A percentile compares a stretch with the other conserved stretches of the same genome.
phyloP scores from a whole-genome alignment of 495 filamentous ascomycete genomes.

The Penicillium coffeae region DNA sequence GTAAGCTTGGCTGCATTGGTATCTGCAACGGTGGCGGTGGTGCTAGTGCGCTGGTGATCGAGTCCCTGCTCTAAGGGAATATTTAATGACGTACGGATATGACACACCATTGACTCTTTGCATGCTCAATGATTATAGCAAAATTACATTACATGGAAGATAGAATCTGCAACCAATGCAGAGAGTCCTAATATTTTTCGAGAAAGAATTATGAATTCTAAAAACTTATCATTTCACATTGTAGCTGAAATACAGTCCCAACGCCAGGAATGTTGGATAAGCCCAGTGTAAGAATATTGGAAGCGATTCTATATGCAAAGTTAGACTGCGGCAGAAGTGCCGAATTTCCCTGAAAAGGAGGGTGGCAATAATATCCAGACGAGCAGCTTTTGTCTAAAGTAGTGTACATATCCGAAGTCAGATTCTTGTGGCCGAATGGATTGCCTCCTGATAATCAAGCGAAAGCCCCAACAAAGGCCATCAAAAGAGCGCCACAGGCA shows the following conservation, averaged over 20 bases:
- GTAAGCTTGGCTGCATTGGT: conserved; percentile 87
- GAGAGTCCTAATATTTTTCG: background rate
- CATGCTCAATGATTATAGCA: background rate
- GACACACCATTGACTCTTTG: conserved; percentile 16
- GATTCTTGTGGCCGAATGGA: too few relatives aligned
- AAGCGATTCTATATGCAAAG: background rate
- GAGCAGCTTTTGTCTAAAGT: too few relatives aligned
- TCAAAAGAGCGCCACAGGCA: conserved; percentile 68
- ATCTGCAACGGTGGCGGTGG: conserved; percentile 99
- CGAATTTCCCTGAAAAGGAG: too few relatives aligned
- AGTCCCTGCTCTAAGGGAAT: conserved; percentile 44
- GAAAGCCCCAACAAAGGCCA: conserved; percentile 89
- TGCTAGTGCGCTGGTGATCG: conserved; percentile 85
- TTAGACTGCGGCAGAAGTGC: background rate
- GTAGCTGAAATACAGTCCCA: too few relatives aligned
- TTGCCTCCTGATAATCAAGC: conserved; percentile 43
- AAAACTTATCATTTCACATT: too few relatives aligned
- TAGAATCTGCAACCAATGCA: conserved; percentile 1
- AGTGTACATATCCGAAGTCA: background rate
- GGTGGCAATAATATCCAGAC: too few relatives aligned
- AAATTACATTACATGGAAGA: conserved; percentile 7
- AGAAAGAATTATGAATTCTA: too few relatives aligned
- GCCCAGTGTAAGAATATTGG: too few relatives aligned
- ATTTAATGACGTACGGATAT: conserved; percentile 27
- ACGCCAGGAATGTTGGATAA: too few relatives aligned